phyloP scores from a whole-genome alignment of 176 grass and related monocot species.

The Neostapfia colusana region DNA sequence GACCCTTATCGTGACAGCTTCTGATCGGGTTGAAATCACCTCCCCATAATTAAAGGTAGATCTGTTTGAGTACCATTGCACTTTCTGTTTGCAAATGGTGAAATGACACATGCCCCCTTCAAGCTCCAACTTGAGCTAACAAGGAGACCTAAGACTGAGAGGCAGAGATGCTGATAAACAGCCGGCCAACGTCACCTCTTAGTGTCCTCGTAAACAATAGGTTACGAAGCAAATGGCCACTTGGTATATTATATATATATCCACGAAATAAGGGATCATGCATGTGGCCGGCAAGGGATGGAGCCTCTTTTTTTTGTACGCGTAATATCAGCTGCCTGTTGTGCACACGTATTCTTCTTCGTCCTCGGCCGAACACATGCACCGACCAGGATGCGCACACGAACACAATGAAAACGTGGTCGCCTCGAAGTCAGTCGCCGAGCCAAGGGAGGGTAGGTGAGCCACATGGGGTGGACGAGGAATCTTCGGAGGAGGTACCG shows the following conservation, averaged over 20 bases:
- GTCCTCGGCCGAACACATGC: neutral
- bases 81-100: no score
- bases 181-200: neutral
- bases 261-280: neutral
- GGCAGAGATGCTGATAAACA: no score
- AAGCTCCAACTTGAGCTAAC: no score
- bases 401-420: slow-evolving; percentile 29
- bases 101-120: no score
- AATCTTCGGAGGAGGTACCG: neutral
- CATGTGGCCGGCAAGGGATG: neutral
- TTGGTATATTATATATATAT: no score
- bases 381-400: neutral
- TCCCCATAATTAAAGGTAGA: no score
- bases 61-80: no score
- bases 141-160: no score
- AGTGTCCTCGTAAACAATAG: neutral
- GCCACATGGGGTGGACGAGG: slow-evolving; percentile 19
- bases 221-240: no score
- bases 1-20: no score
- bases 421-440: neutral
- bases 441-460: neutral
- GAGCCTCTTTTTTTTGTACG: neutral
- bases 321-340: no score
- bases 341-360: neutral
- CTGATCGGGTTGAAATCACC: no score